These are phyloP conservation scores for Kwoniella shivajii DNA, from an alignment of 1,284 basidiomycete species.

Conservation along the genomic window DNA sequence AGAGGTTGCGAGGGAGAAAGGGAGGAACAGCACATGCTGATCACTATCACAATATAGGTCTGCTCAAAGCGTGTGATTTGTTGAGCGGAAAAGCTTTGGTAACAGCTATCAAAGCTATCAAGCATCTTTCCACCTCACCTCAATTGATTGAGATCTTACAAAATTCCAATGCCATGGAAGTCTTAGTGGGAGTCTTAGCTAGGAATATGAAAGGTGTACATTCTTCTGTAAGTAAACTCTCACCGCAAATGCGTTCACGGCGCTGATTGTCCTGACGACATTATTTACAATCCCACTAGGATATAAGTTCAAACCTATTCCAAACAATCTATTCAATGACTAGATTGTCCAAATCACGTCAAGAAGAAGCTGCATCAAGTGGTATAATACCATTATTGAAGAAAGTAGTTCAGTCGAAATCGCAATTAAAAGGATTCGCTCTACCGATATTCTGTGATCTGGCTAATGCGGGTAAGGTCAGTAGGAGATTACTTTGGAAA, in stretches of 20 bases:
- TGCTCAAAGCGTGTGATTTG: slow-evolving; percentile 78
- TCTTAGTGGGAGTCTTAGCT: slow-evolving; percentile 79
- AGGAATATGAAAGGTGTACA: slow-evolving; percentile 77
- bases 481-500: slow-evolving; percentile 83
- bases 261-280: not conserved
- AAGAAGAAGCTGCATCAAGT: slow-evolving; percentile 94
- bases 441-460: slow-evolving; percentile 94
- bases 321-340: slow-evolving; percentile 94
- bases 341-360: slow-evolving; percentile 86
- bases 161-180: slow-evolving; percentile 92
- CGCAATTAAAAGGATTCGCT: slow-evolving; percentile 93
- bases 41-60: slow-evolving; percentile 58
- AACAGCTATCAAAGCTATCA: slow-evolving; percentile 88
- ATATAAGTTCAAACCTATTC: slow-evolving; percentile 79
- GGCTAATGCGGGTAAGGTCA: slow-evolving; percentile 88
- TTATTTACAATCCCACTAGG: slow-evolving; percentile 58
- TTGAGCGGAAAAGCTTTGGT: slow-evolving; percentile 82
- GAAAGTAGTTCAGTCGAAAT: slow-evolving; percentile 79
- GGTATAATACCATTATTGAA: slow-evolving; percentile 91
- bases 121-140: slow-evolving; percentile 91
- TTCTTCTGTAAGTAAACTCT: slow-evolving; percentile 67
- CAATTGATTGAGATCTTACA: slow-evolving; percentile 88
- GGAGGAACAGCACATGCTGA: not conserved
- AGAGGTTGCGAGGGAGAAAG: not conserved
- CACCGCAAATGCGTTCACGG: not conserved